These are phyloP conservation scores for Paracamarosporium sp. DNA, from an alignment of 2,329 filamentous ascomycete species.

Conservation along the genomic window DNA sequence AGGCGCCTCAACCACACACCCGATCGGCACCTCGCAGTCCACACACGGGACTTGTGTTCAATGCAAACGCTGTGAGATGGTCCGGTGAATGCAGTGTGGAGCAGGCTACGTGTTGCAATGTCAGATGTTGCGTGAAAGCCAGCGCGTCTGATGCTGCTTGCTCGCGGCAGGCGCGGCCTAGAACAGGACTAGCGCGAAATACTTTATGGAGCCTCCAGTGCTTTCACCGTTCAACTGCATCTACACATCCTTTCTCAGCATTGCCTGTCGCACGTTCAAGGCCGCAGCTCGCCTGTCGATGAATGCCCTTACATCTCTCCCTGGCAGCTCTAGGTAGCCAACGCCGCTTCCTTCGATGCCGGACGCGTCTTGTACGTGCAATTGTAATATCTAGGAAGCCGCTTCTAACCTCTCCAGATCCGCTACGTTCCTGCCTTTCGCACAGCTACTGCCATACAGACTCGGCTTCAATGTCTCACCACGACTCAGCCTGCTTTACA, in stretches of 20 bases:
- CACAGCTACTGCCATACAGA: not conserved
- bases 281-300: slow-evolving; percentile 30
- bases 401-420: slow-evolving; percentile 3
- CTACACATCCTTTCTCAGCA: not conserved
- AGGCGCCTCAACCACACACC: slow-evolving; percentile 11
- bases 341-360: slow-evolving; percentile 25
- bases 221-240: slow-evolving; percentile 8
- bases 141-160: not conserved
- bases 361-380: slow-evolving; percentile 18
- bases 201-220: not conserved
- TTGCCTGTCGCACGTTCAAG: slow-evolving; percentile 1
- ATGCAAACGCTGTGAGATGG: not conserved
- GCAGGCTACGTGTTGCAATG: not conserved
- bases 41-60: not conserved
- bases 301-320: slow-evolving; percentile 44
- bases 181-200: not conserved
- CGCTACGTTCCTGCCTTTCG: not conserved
- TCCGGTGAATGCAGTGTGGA: not conserved
- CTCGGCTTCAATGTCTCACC: not conserved
- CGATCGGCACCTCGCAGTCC: not conserved
- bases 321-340: slow-evolving; percentile 43
- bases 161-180: not conserved
- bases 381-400: not conserved
- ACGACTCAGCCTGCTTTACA: not conserved
- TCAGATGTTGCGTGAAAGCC: not conserved